Base-by-base conservation (phyloP, 1,139 yeast genomes). In the Saccharomyces pastorianus region DNA sequence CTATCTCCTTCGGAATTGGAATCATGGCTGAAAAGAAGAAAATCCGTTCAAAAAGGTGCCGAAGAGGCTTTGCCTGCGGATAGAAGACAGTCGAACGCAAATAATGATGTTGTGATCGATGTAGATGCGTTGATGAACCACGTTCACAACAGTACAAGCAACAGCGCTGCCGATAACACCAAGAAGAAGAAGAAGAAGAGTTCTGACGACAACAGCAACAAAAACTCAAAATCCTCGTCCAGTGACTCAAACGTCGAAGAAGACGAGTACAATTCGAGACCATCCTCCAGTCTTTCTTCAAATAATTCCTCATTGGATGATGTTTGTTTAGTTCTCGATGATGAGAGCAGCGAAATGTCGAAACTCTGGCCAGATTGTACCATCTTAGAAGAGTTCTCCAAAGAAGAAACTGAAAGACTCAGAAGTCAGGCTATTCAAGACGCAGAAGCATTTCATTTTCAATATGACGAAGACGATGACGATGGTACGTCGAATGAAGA, bases 301-400 rank as follows among this genome's bases (percentile, higher is more conserved):
- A 84, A 82, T 55, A 74, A 76, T 8, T 83, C 93, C 6, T 86
- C 96, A 0, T 72, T 91, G 56, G 91, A 86, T 66, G 98, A 93
- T 70, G 99, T 93, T 38, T 88, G 95, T 66, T 80, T 87, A 67
- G 95, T 95, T 0, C 68, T 85, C 31, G 86, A 81, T 50, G 78
- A 76, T 50, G 81, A 76, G 31, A 71, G 67, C 26, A 72, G 69
- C 38, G 66, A 64, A 11, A 67, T 67, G 13, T 51, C 60, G 27
- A 66, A 65, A 46, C 54, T 58, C 20, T 91, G 97, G 98, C 98
- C 98, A 0, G 97, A 93, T 65, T 73, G 88, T 44, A 67, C 75
- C 41, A 80, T 88, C 0, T 72, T 91, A 58, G 84, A 84, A 59
- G 96, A 89, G 60, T 91, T 84, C 68, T 83, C 89, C 2, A 76